These are phyloP conservation scores for Xylariaceae sp. DNA, from an alignment of 2,329 filamentous ascomycete species.

Conservation along the genomic window DNA sequence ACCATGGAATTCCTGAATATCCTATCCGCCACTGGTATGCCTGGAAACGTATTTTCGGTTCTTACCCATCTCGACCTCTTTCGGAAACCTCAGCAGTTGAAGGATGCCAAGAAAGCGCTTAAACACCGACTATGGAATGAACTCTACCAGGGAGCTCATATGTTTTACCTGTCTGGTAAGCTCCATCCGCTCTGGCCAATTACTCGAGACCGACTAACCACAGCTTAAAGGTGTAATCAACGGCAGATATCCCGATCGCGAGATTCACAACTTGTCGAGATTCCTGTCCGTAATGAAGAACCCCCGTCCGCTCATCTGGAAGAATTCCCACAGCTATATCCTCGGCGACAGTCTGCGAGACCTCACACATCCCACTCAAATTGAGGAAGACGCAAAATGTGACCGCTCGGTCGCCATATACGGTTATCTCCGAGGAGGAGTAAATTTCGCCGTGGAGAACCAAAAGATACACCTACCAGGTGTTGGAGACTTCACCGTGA, in stretches of 20 bases:
- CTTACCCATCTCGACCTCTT: constrained; percentile 95
- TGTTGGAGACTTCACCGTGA: constrained; percentile 79
- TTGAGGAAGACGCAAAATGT: constrained; percentile 83
- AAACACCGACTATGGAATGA: constrained; percentile 98
- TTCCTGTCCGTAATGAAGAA: constrained; percentile 99
- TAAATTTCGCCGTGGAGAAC: constrained; percentile 75
- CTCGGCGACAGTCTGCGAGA: constrained; percentile 93
- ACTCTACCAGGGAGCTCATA: constrained; percentile 90
- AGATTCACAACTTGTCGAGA: constrained; percentile 89
- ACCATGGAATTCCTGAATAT: constrained; percentile 99
- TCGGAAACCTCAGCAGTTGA: constrained; percentile 75
- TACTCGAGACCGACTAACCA: constrained; percentile 8
- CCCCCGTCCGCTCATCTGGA: constrained; percentile 89
- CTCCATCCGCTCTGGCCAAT: not conserved
- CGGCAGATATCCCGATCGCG: constrained; percentile 90
- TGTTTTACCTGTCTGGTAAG: constrained; percentile 81
- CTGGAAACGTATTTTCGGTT: constrained; percentile 95
- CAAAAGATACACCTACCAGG: constrained; percentile 90
- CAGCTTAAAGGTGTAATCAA: constrained; percentile 68
- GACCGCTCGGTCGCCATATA: constrained; percentile 88
- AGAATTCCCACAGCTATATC: constrained; percentile 92
- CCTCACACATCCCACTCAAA: constrained; percentile 84
- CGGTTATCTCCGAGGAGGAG: constrained; percentile 88
- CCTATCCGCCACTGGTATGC: constrained; percentile 91
- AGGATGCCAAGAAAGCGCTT: constrained; percentile 89